phyloP scores from a whole-genome alignment of 208 protist species.

The Trypanosoma mega region DNA sequence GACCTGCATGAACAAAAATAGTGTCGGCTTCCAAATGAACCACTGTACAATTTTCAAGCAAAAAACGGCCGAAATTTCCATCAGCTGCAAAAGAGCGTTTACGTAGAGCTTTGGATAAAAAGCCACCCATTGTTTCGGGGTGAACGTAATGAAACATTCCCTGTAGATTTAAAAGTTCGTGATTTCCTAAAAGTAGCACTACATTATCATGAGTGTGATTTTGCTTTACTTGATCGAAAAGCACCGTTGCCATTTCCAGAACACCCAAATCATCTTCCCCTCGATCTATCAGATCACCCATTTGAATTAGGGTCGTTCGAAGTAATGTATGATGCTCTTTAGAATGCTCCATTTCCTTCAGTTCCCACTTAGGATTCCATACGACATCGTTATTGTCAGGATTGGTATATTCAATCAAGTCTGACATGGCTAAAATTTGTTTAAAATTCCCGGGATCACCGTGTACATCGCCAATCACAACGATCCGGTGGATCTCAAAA shows the following conservation, averaged over 20 bases:
- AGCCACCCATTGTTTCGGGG: conserved; percentile 44
- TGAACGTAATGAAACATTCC: conserved; percentile 72
- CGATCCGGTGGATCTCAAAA: conserved; percentile 53
- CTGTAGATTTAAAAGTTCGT: conserved; percentile 85
- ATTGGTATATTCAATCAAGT: conserved; percentile 28
- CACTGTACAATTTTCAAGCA: conserved; percentile 59
- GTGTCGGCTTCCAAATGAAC: conserved; percentile 44
- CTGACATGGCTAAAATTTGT: conserved; percentile 45
- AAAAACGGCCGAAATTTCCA: conserved; percentile 60
- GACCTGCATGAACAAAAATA: conserved; percentile 74
- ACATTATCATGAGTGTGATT: conserved; percentile 46
- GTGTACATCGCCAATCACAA: conserved; percentile 75
- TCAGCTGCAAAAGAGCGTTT: conserved; percentile 36
- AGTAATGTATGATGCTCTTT: conserved; percentile 18
- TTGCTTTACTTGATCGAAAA: conserved; percentile 43
- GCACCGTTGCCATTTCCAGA: conserved; percentile 47
- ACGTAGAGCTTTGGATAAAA: conserved; percentile 44
- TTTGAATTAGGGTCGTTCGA: conserved; percentile 68
- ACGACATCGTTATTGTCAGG: conserved; percentile 13
- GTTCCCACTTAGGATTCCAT: conserved; percentile 27
- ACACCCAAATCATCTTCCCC: conserved; percentile 54
- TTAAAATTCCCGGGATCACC: conserved; percentile 64
- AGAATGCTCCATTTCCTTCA: conserved; percentile 14
- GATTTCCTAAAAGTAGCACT: conserved; percentile 80
- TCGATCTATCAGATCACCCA: conserved; percentile 82